Conservation (phyloP, 1,284 basidiomycete species). For the Ustilago bromivora region DNA sequence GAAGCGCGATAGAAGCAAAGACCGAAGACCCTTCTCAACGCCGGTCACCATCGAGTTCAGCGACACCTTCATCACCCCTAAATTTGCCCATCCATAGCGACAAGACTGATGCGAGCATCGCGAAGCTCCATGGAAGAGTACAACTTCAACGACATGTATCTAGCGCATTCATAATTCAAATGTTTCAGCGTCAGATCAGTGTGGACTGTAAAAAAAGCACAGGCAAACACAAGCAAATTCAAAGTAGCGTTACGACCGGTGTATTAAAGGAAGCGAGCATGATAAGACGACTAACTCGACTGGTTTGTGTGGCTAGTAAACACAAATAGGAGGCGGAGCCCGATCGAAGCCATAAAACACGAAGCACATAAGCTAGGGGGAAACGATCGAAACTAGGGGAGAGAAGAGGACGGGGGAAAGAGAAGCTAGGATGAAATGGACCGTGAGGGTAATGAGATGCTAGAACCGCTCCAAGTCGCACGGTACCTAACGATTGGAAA, state of each 20-base stretch:
- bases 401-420: background rate
- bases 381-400: conserved; percentile 5
- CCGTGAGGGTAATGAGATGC: conserved; percentile 10
- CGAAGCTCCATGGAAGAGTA: too few relatives aligned
- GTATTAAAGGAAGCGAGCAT: conserved; percentile 36
- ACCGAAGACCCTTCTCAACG: too few relatives aligned
- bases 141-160: too few relatives aligned
- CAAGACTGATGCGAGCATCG: too few relatives aligned
- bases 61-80: too few relatives aligned
- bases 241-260: conserved; percentile 40
- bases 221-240: background rate
- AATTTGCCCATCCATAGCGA: too few relatives aligned
- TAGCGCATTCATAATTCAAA: too few relatives aligned
- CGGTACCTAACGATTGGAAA: conserved; percentile 22
- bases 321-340: conserved; percentile 19
- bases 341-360: conserved; percentile 27
- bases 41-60: too few relatives aligned
- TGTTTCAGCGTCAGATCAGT: too few relatives aligned
- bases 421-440: conserved; percentile 22
- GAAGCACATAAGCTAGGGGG: conserved; percentile 13
- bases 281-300: conserved; percentile 28
- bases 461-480: conserved; percentile 10
- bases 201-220: background rate
- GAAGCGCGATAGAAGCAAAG: too few relatives aligned
- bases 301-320: background rate